Percentiles rank a stretch among this genome's conserved stretches.
Conservation (phyloP, 2,329 filamentous ascomycete genomes). For the Coniosporium uncinatum region DNA sequence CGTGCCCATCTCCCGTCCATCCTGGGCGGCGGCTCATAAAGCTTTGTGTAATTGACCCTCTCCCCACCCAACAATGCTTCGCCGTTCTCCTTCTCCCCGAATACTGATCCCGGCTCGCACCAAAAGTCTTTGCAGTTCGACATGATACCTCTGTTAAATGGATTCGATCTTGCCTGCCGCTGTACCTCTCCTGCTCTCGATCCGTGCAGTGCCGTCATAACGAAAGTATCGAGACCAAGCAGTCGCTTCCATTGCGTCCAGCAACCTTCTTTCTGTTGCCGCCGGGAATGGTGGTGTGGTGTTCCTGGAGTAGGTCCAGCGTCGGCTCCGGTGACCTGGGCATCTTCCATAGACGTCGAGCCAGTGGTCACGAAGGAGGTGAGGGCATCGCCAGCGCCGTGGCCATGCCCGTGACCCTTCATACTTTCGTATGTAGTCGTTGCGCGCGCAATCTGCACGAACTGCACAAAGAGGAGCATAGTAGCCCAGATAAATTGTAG, state of each 20-base stretch:
- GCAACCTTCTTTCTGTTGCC: constrained; percentile 49
- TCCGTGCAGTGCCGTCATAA: constrained; percentile 80
- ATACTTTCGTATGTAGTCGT: constrained; percentile 98
- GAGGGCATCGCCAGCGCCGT: constrained; percentile 51
- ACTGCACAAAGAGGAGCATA: constrained; percentile 95
- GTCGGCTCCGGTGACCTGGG: constrained; percentile 62
- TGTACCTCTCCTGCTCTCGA: constrained; percentile 48
- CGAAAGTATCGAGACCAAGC: constrained; percentile 88
- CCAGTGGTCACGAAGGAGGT: constrained; percentile 73
- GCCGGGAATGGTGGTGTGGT: constrained; percentile 7
- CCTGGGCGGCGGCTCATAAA: constrained; percentile 80
- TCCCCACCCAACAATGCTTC: constrained; percentile 72
- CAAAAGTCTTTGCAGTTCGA: constrained; percentile 96
- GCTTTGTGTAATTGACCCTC: constrained; percentile 76
- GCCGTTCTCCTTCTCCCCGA: constrained; percentile 69
- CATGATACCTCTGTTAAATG: constrained; percentile 78
- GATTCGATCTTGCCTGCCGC: constrained; percentile 57
- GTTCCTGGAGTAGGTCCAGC: constrained; percentile 54
- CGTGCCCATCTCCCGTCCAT: constrained; percentile 51
- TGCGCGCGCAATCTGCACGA: constrained; percentile 86
- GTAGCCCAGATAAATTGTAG: constrained; percentile 92
- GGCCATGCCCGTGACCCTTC: constrained; percentile 65
- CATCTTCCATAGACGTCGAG: constrained; percentile 57
- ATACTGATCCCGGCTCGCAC: constrained; percentile 82
- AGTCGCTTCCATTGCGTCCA: constrained; percentile 78